phyloP scores from a whole-genome alignment of 2,329 filamentous ascomycete genomes.

The Penicillium verrucosum region DNA sequence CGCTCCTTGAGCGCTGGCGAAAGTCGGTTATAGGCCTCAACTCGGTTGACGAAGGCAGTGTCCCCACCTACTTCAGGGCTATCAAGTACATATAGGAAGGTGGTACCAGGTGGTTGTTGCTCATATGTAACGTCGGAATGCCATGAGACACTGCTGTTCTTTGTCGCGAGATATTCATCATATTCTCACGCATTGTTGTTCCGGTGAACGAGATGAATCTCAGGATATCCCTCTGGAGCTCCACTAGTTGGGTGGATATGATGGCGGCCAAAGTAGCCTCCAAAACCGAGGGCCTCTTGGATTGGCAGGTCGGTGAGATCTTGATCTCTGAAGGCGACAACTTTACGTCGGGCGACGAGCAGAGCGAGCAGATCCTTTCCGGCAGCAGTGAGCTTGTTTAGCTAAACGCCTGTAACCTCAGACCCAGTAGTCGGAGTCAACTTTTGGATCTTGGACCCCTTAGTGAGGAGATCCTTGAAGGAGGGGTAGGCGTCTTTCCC shows the following conservation, averaged over 20 bases:
- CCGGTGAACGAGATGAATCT: constrained; percentile 73
- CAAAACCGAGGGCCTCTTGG: constrained; percentile 63
- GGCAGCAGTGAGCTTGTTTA: constrained; percentile 28
- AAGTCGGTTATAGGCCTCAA: constrained; percentile 73
- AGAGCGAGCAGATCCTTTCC: constrained; percentile 35
- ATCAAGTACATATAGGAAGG: constrained; percentile 80
- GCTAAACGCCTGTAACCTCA: constrained; percentile 34
- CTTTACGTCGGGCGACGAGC: constrained; percentile 35
- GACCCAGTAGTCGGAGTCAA: constrained; percentile 35
- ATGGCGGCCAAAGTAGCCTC: constrained; percentile 70
- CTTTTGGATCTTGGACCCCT: constrained; percentile 24
- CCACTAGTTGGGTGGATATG: constrained; percentile 76
- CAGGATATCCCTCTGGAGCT: constrained; percentile 65
- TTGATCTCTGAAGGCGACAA: constrained; percentile 50
- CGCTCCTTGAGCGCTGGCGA: constrained; percentile 72
- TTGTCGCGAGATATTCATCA: constrained; percentile 59
- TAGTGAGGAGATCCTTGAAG: constrained; percentile 41
- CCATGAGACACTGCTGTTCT: constrained; percentile 77
- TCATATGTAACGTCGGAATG: constrained; percentile 86
- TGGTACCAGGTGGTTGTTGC: constrained; percentile 81
- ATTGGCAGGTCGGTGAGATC: constrained; percentile 68
- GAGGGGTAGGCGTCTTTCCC: constrained; percentile 43
- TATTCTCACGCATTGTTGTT: constrained; percentile 59
- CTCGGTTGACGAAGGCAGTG: constrained; percentile 74
- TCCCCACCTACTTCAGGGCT: constrained; percentile 74